A percentile compares a stretch with the other conserved stretches of the same genome.
phyloP scores from a whole-genome alignment of 805 yeast genomes.

The Clavispora vitiphila region DNA sequence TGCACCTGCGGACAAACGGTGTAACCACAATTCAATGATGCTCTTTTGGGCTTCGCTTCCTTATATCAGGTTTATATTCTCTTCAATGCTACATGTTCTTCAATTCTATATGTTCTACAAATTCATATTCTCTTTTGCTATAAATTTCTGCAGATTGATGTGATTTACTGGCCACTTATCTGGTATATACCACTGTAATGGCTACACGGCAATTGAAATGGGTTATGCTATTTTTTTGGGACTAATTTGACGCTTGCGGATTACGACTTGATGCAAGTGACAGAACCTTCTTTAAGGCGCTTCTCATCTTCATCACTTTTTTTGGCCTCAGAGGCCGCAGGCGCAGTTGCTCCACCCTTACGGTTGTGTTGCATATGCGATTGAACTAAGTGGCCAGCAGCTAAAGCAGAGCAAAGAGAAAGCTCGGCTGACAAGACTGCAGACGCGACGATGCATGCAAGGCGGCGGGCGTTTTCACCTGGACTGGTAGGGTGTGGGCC shows the following conservation, averaged over 20 bases:
- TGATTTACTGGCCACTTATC: background rate
- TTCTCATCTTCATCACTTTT: conserved; percentile 21
- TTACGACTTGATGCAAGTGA: conserved; percentile 61
- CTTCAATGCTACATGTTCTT: too few relatives aligned
- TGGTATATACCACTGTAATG: too few relatives aligned
- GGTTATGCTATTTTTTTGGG: conserved; percentile 1
- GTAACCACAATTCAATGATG: too few relatives aligned
- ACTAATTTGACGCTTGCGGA: background rate
- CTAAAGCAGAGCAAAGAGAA: conserved; percentile 90
- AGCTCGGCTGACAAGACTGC: conserved; percentile 95
- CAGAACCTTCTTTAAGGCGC: conserved; percentile 66
- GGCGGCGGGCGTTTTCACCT: conserved; percentile 89
- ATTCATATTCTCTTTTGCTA: too few relatives aligned
- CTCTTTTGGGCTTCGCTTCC: too few relatives aligned
- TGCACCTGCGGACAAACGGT: too few relatives aligned
- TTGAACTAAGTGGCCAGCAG: conserved; percentile 97
- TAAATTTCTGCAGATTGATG: too few relatives aligned
- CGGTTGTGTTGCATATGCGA: conserved; percentile 97
- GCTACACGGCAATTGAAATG: background rate
- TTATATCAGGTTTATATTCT: too few relatives aligned
- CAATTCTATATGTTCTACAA: too few relatives aligned
- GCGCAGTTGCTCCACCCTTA: conserved; percentile 43
- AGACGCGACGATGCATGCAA: conserved; percentile 89
- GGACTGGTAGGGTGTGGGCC: conserved; percentile 95
- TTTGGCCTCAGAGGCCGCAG: conserved; percentile 21